Evolutionary conservation across 2,329 filamentous ascomycete species (phyloP), one percentile per base, ranked within the genome.

Genomic region (Zopfia rhizophila): DNA sequence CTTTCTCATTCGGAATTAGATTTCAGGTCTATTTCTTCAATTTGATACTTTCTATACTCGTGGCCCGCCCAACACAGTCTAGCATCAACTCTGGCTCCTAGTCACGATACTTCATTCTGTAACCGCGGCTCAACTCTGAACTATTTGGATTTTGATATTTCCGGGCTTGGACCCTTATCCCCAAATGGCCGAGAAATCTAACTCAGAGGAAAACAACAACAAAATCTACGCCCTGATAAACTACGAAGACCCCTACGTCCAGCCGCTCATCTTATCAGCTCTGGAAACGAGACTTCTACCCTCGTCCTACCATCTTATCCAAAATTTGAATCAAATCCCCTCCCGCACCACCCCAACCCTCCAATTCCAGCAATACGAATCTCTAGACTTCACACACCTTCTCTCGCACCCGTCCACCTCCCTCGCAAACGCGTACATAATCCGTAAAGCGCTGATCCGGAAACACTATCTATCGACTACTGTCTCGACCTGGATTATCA

Each of bases 401-500:
- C 78, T 88, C 45, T 70, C 77, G 1, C 78, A 90, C 57, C 74
- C 88, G 0, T 67, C 72, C 0, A 84, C 83, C 0, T 84, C 82
- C 8, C 78, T 96, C 2, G 80, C 90, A 58, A 97, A 97, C 73
- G 90, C 90, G 65, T 97, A 97, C 72, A 83, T 97, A 66, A 95
- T 97, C 68, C 89, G 94, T 63, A 97, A 97, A 77, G 94, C 94
- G 0, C 79, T 99, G 14, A 97, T 97, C 61, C 85, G 94, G 48
- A 99, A 99, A 73, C 94, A 99, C 70, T 97, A 94, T 68, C 82
- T 99, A 3, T 87, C 88, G 3, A 84, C 86, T 14, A 97, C 92
- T 0, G 83, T 96, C 16, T 82, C 89, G 33, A 87, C 89, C 66
- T 97, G 92, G 91, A 78, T 89, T 4, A 85, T 87, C 27, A 99